Evolutionary conservation across 1,139 yeast genomes (phyloP), one percentile per base, ranked within the genome.

Genomic region (Groenewaldozyma auringiensis): DNA sequence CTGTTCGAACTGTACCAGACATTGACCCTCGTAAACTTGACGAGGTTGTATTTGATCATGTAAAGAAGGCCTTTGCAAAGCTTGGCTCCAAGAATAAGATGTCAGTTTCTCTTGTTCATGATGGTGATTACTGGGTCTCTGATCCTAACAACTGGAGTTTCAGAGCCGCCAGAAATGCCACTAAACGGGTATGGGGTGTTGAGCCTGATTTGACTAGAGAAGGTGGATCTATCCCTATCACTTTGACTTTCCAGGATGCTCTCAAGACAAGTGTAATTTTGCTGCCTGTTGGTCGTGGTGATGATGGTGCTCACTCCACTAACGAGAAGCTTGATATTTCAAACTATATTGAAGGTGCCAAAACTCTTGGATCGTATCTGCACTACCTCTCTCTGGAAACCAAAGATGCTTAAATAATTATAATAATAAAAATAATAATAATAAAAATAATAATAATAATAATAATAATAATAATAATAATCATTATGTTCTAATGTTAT

Each of bases 281-380:
- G 61, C 76, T 92, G 59, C 98, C 98, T 54, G 85, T 92, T 85
- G 98, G 98, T 56, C 83, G 95, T 69, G 98, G 97, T 59, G 97
- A 92, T 64, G 99, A 94, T 61, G 98, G 98, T 57, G 98, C 99
- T 43, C 99, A 94, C 66, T 87, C 96, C 25, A 87, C 92, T 60
- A 92, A 92, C 63, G 99, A 94, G 69, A 94, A 94, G 72, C 71
- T 94, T 61, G 84, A 94, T 64, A 72, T 87, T 45, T 70, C 84
- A 55, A 94, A 94, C 74, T 94, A 86, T 68, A 81, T 92, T 57
- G 84, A 86, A 63, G 99, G 99, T 52, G 81, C 85, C 62, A 94
- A 94, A 74, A 83, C 96, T 22, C 77, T 92, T 68, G 86, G 94
- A 54, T 95, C 96, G 20, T 92, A 87, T 69, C 75, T 92, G 64